These are phyloP conservation scores for Chloranthus sessilifolius DNA, from an alignment of 164 flowering plant species.

Conservation along the genomic window DNA sequence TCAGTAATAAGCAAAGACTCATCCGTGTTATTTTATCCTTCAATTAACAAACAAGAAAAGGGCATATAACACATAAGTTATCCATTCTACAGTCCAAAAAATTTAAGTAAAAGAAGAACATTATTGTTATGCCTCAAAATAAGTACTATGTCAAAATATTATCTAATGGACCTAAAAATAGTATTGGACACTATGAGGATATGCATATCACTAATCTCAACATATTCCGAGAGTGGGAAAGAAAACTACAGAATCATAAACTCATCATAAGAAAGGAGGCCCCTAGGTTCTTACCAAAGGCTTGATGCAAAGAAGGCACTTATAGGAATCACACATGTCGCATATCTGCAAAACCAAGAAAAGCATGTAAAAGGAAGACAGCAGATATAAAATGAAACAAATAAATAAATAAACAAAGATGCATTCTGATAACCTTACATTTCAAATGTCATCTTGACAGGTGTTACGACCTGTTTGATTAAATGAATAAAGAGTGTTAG, in stretches of 20 bases:
- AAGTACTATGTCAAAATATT: not conserved
- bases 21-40: no score
- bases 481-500: conserved; percentile 4
- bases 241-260: not conserved
- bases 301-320: conserved; percentile 97
- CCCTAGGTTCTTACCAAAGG: conserved; percentile 67
- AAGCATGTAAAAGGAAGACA: not conserved
- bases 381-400: not conserved
- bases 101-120: no score
- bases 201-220: no score
- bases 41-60: no score
- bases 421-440: conserved; percentile 59
- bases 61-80: no score
- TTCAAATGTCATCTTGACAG: conserved; percentile 96
- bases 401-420: not conserved
- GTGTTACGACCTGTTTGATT: conserved; percentile 74
- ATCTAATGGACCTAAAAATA: not conserved
- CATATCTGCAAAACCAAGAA: conserved; percentile 55
- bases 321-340: conserved; percentile 90
- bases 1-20: no score
- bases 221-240: no score
- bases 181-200: no score
- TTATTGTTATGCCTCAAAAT: no score
- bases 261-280: not conserved
- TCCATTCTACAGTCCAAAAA: no score